Base-by-base conservation (phyloP, 2,329 filamentous ascomycete genomes). In the Thelonectria discophora region DNA sequence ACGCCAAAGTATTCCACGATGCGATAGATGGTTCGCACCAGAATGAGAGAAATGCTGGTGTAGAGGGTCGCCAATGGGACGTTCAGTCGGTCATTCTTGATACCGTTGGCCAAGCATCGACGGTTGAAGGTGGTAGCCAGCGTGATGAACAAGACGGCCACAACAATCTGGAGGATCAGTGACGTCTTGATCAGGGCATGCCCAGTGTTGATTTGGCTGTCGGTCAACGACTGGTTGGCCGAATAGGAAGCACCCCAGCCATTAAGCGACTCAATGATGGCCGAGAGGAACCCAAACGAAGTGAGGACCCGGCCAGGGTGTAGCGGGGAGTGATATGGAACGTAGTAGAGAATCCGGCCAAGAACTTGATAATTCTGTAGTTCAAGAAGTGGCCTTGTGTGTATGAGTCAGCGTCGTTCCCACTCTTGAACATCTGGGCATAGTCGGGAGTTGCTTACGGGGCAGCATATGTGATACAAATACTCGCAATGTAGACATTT, bases 321-420 rank as follows among this genome's bases (percentile, higher is more conserved):
- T 32, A 85, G 72, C 0, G 86, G 86, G 0, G 86, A 80, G 58
- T 84, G 79, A 69, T 88, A 85, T 0, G 86, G 86, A 3, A 87
- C 79, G 50, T 73, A 84, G 72, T 84, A 85, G 18, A 90, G 78
- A 12, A 87, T 78, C 4, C 86, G 82, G 2, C 83, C 83, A 21
- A 90, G 81, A 57, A 88, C 81, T 66, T 87, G 82, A 73, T 89
- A 89, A 69, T 89, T 88, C 57, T 84, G 81, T 3, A 86, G 79
- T 54, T 87, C 86, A 42, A 88, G 81, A 3, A 88, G 78, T 0
- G 87, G 87, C 15, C 83, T 83, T 46, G 42, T 4, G 3, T 6
- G 9, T 13, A 18, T 45, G 8, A 24, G 18, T 55, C 10, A 45
- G n/a, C 17, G 20, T 10, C 32, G 17, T n/a, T 1, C 24, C 11